Percentiles rank a stretch among this genome's conserved stretches.
Conservation (phyloP, 2,329 filamentous ascomycete species). For the Fusarium decemcellulare region DNA sequence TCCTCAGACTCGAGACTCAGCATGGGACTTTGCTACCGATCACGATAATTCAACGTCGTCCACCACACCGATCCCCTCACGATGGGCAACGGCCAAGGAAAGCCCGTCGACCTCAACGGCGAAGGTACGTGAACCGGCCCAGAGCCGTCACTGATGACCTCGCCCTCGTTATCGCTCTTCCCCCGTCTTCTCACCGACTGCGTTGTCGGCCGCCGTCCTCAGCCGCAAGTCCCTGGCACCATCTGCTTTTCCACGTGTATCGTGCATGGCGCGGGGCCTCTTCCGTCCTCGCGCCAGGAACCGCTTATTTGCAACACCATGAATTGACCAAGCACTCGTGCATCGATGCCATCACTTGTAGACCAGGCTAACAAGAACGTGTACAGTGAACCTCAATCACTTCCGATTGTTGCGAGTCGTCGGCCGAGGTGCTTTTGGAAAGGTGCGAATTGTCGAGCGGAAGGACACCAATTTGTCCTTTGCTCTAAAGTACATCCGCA, state of each 20-base stretch:
- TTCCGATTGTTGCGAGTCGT: conserved; percentile 96
- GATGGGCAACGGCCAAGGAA: conserved; percentile 97
- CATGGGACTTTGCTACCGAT: conserved; percentile 48
- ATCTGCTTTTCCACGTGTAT: conserved; percentile 42
- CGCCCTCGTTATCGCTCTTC: conserved; percentile 16
- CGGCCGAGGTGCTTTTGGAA: conserved; percentile 97
- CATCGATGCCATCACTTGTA: background rate
- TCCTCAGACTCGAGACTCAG: conserved; percentile 44
- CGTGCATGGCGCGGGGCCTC: conserved; percentile 38
- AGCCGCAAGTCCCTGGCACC: conserved; percentile 38
- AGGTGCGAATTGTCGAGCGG: conserved; percentile 97
- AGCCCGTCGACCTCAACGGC: conserved; percentile 91
- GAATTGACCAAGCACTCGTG: background rate
- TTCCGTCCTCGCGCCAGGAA: conserved; percentile 9
- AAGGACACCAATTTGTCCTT: conserved; percentile 96
- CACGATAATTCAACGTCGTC: conserved; percentile 49
- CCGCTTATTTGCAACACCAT: conserved; percentile 1
- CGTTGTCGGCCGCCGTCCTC: conserved; percentile 24
- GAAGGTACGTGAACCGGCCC: conserved; percentile 74
- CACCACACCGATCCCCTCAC: conserved; percentile 44
- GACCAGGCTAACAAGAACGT: conserved; percentile 18
- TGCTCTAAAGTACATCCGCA: conserved; percentile 97
- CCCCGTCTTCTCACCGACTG: conserved; percentile 22
- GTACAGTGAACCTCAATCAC: conserved; percentile 92
- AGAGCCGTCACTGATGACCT: conserved; percentile 1